A percentile compares a stretch with the other conserved stretches of the same genome.
phyloP scores from a whole-genome alignment of 345 rosid species.

The Rhodamnia rubescens region DNA sequence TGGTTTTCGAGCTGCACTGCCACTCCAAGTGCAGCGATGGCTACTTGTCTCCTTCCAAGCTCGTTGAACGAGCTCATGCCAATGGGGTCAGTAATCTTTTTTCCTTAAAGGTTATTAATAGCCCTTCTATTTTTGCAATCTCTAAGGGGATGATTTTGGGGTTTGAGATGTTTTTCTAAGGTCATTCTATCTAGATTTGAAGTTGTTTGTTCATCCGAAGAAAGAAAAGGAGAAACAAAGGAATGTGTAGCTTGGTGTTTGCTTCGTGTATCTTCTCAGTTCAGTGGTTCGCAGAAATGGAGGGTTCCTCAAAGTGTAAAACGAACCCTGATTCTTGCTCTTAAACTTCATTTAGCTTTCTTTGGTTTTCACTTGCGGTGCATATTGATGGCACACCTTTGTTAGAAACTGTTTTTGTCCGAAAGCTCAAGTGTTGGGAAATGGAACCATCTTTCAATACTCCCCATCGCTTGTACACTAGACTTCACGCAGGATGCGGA shows the following conservation, averaged over 20 bases:
- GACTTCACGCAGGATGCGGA: not conserved
- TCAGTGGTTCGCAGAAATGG: not conserved
- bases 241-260: not conserved
- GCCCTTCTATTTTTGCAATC: not conserved
- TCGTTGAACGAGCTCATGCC: conserved; percentile 78
- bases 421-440: not conserved
- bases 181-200: not conserved
- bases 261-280: not conserved
- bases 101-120: not conserved
- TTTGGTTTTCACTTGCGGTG: not conserved
- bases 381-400: not conserved
- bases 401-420: not conserved
- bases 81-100: conserved; percentile 56
- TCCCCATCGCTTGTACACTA: not conserved
- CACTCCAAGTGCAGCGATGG: conserved; percentile 96
- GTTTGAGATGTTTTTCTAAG: not conserved
- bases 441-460: not conserved
- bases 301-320: not conserved
- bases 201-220: not conserved
- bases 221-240: not conserved
- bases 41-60: conserved; percentile 78
- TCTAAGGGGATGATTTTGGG: not conserved
- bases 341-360: not conserved
- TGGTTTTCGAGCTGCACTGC: conserved; percentile 79
- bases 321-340: not conserved